These are phyloP conservation scores for Lasiosphaeria ovina DNA, from an alignment of 495 filamentous ascomycete species.

Conservation along the genomic window DNA sequence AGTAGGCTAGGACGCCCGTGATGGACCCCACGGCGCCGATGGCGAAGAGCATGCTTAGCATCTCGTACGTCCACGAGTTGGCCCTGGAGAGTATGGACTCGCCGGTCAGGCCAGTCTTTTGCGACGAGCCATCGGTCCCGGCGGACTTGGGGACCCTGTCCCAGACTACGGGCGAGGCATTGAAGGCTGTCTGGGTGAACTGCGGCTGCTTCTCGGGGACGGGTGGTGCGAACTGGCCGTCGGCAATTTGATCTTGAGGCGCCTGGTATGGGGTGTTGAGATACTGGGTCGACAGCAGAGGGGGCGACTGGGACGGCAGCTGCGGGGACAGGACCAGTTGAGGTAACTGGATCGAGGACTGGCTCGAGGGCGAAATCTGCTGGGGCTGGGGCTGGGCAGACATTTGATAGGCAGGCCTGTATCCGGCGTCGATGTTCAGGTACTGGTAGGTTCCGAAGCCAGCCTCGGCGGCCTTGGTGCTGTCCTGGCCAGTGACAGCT, in stretches of 20 bases:
- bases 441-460: constrained; percentile 6
- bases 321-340: not conserved
- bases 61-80: constrained; percentile 25
- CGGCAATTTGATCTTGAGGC: not conserved
- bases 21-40: constrained; percentile 30
- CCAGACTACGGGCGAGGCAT: constrained; percentile 1
- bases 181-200: not conserved
- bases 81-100: constrained; percentile 11
- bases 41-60: constrained; percentile 19
- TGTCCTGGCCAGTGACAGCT: not conserved
- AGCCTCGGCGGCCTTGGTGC: not conserved
- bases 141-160: not conserved
- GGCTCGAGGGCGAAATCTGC: no score
- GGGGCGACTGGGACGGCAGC: not conserved
- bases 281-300: not conserved
- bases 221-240: not conserved
- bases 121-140: not conserved
- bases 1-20: constrained; percentile 37
- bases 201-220: not conserved
- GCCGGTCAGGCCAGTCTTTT: not conserved
- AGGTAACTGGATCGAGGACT: not conserved
- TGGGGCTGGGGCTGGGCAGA: not conserved
- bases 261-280: not conserved
- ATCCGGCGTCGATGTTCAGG: constrained; percentile 7
- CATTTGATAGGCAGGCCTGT: constrained; percentile 2